Conservation (phyloP, 2,329 filamentous ascomycete species). For the Verruconis gallopava region DNA sequence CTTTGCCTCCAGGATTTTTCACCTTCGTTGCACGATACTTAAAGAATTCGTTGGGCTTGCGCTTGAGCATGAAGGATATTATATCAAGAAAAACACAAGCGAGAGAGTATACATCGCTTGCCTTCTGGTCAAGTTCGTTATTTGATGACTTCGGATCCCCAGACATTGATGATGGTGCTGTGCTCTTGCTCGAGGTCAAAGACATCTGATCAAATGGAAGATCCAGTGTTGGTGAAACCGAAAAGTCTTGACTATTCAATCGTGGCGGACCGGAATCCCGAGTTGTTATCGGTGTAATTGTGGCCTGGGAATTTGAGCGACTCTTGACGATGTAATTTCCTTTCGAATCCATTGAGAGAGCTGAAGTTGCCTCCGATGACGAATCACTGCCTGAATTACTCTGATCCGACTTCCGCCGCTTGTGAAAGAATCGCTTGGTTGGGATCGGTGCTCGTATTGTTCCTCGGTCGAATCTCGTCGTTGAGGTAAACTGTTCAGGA, state of each 20-base stretch:
- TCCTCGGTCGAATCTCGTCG: constrained; percentile 19
- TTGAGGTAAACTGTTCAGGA: constrained; percentile 39
- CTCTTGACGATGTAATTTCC: not conserved
- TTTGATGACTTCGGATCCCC: not conserved
- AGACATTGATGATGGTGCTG: not conserved
- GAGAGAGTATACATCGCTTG: constrained; percentile 54
- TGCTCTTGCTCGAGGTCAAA: not conserved
- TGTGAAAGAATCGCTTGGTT: constrained; percentile 3
- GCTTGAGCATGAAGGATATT: constrained; percentile 55
- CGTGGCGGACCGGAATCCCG: not conserved
- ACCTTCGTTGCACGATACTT: constrained; percentile 54
- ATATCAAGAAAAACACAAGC: constrained; percentile 63
- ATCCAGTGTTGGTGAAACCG: not conserved
- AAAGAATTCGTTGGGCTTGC: constrained; percentile 51
- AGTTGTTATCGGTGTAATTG: not conserved
- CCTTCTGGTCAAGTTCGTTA: not conserved
- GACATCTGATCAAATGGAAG: not conserved
- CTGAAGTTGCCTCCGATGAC: not conserved
- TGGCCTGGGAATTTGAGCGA: not conserved
- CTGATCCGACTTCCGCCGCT: constrained; percentile 1
- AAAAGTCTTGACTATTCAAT: not conserved
- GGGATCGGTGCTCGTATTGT: not conserved
- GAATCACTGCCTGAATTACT: not conserved
- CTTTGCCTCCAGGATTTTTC: constrained; percentile 34
- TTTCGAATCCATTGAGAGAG: not conserved